Conservation (phyloP, 202 grass and related monocot genomes). For the Brachypodium distachyon region DNA sequence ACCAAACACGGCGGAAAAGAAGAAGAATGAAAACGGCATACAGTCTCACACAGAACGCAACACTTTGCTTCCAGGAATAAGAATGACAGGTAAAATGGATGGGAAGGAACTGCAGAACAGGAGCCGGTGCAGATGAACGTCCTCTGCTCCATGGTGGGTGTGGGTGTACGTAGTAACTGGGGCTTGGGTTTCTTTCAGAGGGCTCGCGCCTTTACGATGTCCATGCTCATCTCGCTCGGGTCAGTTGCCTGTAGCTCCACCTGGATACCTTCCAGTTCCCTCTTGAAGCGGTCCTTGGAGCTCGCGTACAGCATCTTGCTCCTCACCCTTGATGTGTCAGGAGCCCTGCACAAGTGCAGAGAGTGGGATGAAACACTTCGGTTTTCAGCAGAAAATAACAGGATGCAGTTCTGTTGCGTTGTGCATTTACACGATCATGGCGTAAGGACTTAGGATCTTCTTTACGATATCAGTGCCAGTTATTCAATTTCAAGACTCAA, state of each 20-base stretch:
- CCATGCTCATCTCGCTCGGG: conserved; percentile 92
- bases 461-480: background rate
- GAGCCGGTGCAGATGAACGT: conserved; percentile 15
- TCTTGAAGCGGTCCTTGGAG: conserved; percentile 92
- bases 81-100: conserved; percentile 35
- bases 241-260: conserved; percentile 83
- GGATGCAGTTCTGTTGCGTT: background rate
- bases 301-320: conserved; percentile 93
- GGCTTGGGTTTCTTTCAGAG: conserved; percentile 19
- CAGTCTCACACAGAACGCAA: conserved; percentile 41
- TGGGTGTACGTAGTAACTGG: background rate
- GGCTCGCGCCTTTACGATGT: conserved; percentile 64
- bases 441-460: background rate
- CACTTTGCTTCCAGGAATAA: conserved; percentile 39
- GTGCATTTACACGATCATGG: background rate
- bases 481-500: background rate
- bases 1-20: conserved; percentile 3
- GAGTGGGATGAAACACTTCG: background rate
- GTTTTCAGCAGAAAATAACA: background rate
- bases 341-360: conserved; percentile 44
- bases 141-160: conserved; percentile 13
- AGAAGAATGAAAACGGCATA: conserved; percentile 25
- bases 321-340: conserved; percentile 64
- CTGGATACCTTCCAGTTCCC: conserved; percentile 83
- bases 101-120: conserved; percentile 11